Percentiles rank a stretch among this genome's conserved stretches.
Evolutionary conservation across 495 filamentous ascomycete species (phyloP).

Genomic region (Penicillium waksmanii): DNA sequence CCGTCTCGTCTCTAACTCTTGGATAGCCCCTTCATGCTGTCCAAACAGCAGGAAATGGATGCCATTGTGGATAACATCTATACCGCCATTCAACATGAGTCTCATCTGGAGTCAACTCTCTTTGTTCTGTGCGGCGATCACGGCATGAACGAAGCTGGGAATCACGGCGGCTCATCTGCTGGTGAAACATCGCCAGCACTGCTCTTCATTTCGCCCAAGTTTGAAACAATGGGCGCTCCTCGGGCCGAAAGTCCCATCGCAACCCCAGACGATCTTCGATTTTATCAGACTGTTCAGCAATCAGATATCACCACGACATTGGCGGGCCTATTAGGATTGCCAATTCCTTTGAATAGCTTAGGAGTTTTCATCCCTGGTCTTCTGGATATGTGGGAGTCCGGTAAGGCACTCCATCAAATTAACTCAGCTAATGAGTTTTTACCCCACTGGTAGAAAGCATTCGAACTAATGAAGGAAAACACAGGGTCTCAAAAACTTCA

Average conservation of each 20-base stretch:
- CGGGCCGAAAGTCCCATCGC: slow-evolving; percentile 45
- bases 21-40: slow-evolving; percentile 79
- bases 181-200: slow-evolving; percentile 94
- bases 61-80: slow-evolving; percentile 75
- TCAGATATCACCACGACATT: slow-evolving; percentile 90
- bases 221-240: slow-evolving; percentile 57
- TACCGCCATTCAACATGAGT: slow-evolving; percentile 66
- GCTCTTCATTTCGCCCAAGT: slow-evolving; percentile 87
- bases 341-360: slow-evolving; percentile 88
- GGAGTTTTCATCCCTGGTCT: slow-evolving; percentile 85
- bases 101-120: slow-evolving; percentile 75
- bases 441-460: not conserved
- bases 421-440: too few relatives aligned
- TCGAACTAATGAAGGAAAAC: slow-evolving; percentile 3
- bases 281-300: slow-evolving; percentile 84
- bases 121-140: slow-evolving; percentile 92
- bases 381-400: slow-evolving; percentile 70
- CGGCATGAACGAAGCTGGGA: slow-evolving; percentile 98
- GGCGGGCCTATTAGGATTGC: slow-evolving; percentile 84
- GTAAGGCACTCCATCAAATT: slow-evolving; percentile 30
- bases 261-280: slow-evolving; percentile 63
- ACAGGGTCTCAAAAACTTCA: slow-evolving; percentile 57
- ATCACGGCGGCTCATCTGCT: slow-evolving; percentile 89
- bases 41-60: slow-evolving; percentile 97
- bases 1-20: slow-evolving; percentile 17